These are phyloP conservation scores for Colletotrichum destructivum DNA, from an alignment of 2,329 filamentous ascomycete species.

Conservation along the genomic window DNA sequence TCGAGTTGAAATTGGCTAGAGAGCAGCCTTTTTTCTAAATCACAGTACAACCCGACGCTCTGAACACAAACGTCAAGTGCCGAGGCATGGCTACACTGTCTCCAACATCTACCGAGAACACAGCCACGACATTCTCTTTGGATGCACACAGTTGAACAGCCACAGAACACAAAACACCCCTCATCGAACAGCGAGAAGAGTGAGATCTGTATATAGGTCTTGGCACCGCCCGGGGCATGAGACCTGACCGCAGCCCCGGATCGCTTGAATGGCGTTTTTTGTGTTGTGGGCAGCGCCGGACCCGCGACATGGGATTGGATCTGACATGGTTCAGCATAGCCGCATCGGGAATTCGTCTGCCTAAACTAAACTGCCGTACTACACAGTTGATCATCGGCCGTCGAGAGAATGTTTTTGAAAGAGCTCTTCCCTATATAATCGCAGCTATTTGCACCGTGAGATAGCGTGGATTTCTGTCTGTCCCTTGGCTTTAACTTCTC, in stretches of 20 bases:
- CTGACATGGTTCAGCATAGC: constrained; percentile 16
- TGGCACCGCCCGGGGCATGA: not conserved
- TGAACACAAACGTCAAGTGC: no score
- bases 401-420: no score
- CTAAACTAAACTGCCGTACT: not conserved
- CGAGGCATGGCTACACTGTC: no score
- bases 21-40: no score
- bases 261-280: not conserved
- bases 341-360: not conserved
- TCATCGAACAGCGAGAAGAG: not conserved
- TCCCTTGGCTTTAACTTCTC: not conserved
- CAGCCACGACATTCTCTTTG: no score
- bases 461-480: not conserved
- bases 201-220: no score
- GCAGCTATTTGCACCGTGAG: not conserved
- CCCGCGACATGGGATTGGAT: not conserved
- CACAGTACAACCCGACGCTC: no score
- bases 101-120: no score
- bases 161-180: no score
- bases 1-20: no score
- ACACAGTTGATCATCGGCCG: no score
- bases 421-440: not conserved
- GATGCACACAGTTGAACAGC: not conserved
- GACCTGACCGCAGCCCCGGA: not conserved
- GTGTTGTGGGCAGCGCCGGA: not conserved